Base-by-base conservation (phyloP, 306 rosid genomes). In the Cyclanthera cordifolia region DNA sequence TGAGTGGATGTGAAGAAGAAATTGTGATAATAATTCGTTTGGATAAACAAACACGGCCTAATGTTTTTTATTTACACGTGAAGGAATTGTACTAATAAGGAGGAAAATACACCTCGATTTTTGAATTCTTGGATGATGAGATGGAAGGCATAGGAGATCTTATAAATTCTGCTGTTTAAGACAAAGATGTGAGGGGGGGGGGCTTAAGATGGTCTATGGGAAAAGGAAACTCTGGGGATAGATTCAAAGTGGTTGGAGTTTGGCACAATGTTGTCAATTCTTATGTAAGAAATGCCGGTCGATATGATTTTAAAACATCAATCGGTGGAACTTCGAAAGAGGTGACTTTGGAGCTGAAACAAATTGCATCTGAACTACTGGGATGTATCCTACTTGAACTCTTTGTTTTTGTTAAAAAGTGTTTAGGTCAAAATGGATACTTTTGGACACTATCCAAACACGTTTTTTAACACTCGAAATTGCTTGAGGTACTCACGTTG, bases 121-220 rank as follows among this genome's bases (percentile, higher is more conserved):
- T 41, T 70, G 41, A 72, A 28, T 71, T 49, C 54, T 74, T 82
- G 88, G 82, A 84, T 74, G 85, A 84, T 72, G 91, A 86, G 49
- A 59, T 82, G 76, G 74, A 78, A 66, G 67, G 71, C 75, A 74
- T 84, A 46, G 46, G 34, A 73, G 75, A 67, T 19, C 77, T 86
- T 78, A 49, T 86, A 25, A 72, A 66, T 34, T 74, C 77, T 56
- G 88, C 91, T 4, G 59, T 81, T 69, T 59, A 78, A 16, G 86
- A 86, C 79, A 43, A 78, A 47, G 68, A 76, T 65, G 86, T 81
- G 75, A 81, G 73, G 80, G 88, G 91, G 72, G 85, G 91, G 72
- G 85, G 91, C 51, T 78, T 86, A 81, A 83, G 85, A 74, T 86
- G 91, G 91, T 60, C 85, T 15, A 16, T 78, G 25, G 88, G 85